These are phyloP conservation scores for Coemansia sp. DNA, from an alignment of 192 early-diverging fungal species.

Conservation along the genomic window DNA sequence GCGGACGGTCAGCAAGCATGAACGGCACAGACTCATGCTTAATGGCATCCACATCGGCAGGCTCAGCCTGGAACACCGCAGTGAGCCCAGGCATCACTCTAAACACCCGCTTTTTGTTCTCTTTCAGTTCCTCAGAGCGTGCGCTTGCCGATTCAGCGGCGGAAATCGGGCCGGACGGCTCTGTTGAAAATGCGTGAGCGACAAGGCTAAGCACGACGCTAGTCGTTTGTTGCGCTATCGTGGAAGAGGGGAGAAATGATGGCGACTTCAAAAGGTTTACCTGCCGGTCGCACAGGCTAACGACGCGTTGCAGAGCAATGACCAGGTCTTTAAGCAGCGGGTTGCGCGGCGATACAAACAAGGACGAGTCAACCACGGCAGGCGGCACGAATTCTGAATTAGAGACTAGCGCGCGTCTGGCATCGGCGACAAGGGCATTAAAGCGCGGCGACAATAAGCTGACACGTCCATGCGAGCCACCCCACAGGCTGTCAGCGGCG, in stretches of 20 bases:
- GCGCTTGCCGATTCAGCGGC: constrained; percentile 20
- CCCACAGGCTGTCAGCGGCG: constrained; percentile 14
- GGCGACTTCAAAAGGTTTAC: constrained; percentile 25
- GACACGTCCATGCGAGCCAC: background rate
- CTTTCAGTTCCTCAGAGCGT: constrained; percentile 22
- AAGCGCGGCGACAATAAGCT: background rate
- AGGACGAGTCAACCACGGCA: background rate
- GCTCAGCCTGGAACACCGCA: constrained; percentile 22
- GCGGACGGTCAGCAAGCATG: background rate
- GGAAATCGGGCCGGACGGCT: background rate
- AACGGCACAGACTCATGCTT: constrained; percentile 4
- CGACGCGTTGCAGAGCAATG: constrained; percentile 21
- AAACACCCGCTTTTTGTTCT: constrained; percentile 26
- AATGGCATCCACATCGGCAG: constrained; percentile 23
- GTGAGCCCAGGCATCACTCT: constrained; percentile 18
- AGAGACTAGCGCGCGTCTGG: background rate
- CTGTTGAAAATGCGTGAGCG: constrained; percentile 22
- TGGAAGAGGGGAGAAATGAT: background rate
- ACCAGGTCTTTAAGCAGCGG: constrained; percentile 13
- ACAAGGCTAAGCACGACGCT: constrained; percentile 12
- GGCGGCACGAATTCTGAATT: background rate
- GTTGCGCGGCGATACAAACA: constrained; percentile 14
- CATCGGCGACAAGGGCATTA: background rate
- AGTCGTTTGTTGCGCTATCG: too few relatives aligned
- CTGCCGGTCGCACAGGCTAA: constrained; percentile 33